These are phyloP conservation scores for Physcomitrium patens DNA, from an alignment of 225 moss, liverwort and hornwort genomes.

Conservation along the genomic window DNA sequence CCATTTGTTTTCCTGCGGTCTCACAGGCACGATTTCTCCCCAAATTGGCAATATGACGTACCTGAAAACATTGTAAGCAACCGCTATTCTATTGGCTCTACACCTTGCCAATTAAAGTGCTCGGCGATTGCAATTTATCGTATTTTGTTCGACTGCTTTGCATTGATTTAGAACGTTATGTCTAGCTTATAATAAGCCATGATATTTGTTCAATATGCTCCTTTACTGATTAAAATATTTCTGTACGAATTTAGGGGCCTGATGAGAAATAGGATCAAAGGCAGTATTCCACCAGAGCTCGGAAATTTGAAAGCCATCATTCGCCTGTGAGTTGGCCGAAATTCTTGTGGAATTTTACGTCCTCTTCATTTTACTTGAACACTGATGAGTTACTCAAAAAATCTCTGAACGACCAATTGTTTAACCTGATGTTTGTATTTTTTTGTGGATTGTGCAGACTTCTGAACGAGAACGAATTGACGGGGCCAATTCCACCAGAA, in stretches of 20 bases:
- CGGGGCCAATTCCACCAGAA: slow-evolving; percentile 23
- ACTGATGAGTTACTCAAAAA: neutral
- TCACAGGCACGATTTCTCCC: slow-evolving; percentile 21
- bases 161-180: neutral
- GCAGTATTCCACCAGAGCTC: slow-evolving; percentile 26
- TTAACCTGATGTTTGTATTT: neutral
- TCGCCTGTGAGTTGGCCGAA: slow-evolving; percentile 17
- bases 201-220: neutral
- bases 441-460: slow-evolving; percentile 15
- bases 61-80: slow-evolving; percentile 26
- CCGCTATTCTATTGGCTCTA: neutral
- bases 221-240: neutral
- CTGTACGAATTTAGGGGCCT: neutral
- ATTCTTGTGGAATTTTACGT: neutral
- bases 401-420: neutral
- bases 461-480: slow-evolving; percentile 24
- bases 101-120: neutral
- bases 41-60: slow-evolving; percentile 27
- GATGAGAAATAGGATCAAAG: slow-evolving; percentile 28
- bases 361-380: neutral
- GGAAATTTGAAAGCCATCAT: slow-evolving; percentile 12
- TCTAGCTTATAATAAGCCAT: slow-evolving; percentile 9
- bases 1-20: slow-evolving; percentile 11
- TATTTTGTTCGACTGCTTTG: neutral
- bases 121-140: neutral